These are phyloP conservation scores for Ceratocystis papillata DNA, from an alignment of 2,329 filamentous ascomycete genomes.

Conservation along the genomic window DNA sequence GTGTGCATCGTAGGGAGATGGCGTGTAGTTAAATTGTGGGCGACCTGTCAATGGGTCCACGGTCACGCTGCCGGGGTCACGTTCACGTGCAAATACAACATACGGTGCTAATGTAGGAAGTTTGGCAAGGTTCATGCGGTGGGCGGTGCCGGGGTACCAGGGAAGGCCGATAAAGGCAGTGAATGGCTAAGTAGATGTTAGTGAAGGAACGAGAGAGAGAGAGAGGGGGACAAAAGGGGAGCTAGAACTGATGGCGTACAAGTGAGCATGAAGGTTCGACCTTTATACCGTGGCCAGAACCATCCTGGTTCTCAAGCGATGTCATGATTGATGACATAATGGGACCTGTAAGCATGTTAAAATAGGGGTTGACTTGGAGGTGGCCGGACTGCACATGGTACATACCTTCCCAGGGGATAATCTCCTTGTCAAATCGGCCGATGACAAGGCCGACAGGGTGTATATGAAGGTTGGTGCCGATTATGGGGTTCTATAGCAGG, in stretches of 20 bases:
- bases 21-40: conserved; percentile 57
- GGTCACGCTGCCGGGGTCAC: conserved; percentile 60
- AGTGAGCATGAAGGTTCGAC: conserved; percentile 67
- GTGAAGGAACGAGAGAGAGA: not conserved
- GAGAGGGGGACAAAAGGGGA: conserved; percentile 25
- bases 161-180: not conserved
- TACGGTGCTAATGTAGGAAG: conserved; percentile 43
- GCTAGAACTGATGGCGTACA: conserved; percentile 32
- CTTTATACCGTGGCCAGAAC: conserved; percentile 69
- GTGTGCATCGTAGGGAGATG: conserved; percentile 59
- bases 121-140: not conserved
- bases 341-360: conserved; percentile 40
- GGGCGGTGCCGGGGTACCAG: conserved; percentile 22
- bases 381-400: not conserved
- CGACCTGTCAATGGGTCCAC: conserved; percentile 57
- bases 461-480: conserved; percentile 70
- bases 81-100: conserved; percentile 57
- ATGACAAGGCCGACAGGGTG: conserved; percentile 57
- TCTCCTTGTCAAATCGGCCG: conserved; percentile 58
- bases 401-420: conserved; percentile 54
- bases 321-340: conserved; percentile 70
- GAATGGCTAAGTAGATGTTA: not conserved
- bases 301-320: conserved; percentile 71
- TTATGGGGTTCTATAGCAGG: conserved; percentile 53
- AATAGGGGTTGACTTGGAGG: no score